Percentiles rank a stretch among this genome's conserved stretches.
Conservation (phyloP, 257 asterid genomes). For the Coffea canephora region DNA sequence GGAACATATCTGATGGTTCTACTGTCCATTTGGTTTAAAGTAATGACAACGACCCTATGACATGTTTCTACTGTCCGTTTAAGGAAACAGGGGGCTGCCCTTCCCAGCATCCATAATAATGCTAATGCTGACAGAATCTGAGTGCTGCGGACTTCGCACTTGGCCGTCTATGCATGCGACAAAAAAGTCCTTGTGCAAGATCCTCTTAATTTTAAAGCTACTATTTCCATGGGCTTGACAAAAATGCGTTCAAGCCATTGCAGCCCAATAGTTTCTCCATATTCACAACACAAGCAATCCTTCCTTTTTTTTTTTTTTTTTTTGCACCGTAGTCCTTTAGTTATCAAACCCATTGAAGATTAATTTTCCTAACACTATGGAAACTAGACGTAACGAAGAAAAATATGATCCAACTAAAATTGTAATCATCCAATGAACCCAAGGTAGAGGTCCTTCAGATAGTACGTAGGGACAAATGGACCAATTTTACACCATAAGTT, state of each 20-base stretch:
- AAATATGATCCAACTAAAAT: too few species aligned
- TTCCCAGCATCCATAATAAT: background rate
- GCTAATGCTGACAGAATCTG: background rate
- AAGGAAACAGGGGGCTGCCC: background rate
- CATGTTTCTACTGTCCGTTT: background rate
- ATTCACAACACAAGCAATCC: too few species aligned
- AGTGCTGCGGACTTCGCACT: background rate
- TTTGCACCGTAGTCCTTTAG: too few species aligned
- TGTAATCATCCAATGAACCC: background rate
- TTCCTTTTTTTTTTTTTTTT: too few species aligned
- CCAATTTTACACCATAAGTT: background rate
- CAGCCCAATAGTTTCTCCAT: too few species aligned
- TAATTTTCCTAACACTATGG: too few species aligned
- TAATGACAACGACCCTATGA: background rate
- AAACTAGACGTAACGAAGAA: too few species aligned
- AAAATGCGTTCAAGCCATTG: background rate
- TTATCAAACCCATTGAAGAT: too few species aligned
- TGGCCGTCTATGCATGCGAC: background rate
- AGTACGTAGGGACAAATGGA: background rate
- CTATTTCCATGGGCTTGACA: background rate
- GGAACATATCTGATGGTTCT: too few species aligned
- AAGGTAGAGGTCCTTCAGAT: too few species aligned
- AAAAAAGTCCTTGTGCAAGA: too few species aligned
- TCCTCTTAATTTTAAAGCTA: background rate
- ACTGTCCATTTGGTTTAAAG: too few species aligned